A percentile compares a stretch with the other conserved stretches of the same genome.
These are phyloP conservation scores for Karstenula rhodostoma DNA, from an alignment of 2,329 filamentous ascomycete genomes.

Conservation along the genomic window DNA sequence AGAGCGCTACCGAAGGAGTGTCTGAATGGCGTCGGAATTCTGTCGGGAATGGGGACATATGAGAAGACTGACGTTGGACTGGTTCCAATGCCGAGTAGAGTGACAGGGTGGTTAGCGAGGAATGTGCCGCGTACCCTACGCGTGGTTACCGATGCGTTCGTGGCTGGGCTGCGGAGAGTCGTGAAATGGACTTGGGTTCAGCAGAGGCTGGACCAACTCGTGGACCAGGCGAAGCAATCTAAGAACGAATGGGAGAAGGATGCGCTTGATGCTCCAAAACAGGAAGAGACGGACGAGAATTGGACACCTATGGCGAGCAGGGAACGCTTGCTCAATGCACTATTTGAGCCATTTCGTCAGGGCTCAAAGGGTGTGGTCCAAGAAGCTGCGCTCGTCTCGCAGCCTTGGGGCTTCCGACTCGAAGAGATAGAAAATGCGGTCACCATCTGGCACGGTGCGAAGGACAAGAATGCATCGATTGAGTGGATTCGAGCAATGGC, in stretches of 20 bases:
- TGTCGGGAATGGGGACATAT: slow-evolving; percentile 14
- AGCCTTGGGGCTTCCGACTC: slow-evolving; percentile 6
- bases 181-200: slow-evolving; percentile 5
- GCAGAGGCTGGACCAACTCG: neutral
- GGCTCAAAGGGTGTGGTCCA: slow-evolving; percentile 5
- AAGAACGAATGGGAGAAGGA: slow-evolving; percentile 14
- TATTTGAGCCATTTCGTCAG: slow-evolving; percentile 7
- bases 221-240: neutral
- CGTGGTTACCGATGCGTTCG: neutral
- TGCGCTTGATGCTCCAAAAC: neutral
- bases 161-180: neutral
- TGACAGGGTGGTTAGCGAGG: slow-evolving; percentile 5
- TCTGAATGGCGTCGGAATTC: slow-evolving; percentile 6
- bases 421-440: slow-evolving; percentile 8
- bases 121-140: neutral
- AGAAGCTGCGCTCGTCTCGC: slow-evolving; percentile 9
- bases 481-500: slow-evolving; percentile 11
- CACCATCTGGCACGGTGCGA: slow-evolving; percentile 13
- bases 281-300: neutral
- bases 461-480: slow-evolving; percentile 10
- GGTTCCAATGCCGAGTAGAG: neutral
- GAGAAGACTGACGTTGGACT: slow-evolving; percentile 7
- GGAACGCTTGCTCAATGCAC: neutral
- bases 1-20: neutral
- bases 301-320: slow-evolving; percentile 3